phyloP scores from a whole-genome alignment of 2,329 filamentous ascomycete species.

The Echinosphaeria canescens region DNA sequence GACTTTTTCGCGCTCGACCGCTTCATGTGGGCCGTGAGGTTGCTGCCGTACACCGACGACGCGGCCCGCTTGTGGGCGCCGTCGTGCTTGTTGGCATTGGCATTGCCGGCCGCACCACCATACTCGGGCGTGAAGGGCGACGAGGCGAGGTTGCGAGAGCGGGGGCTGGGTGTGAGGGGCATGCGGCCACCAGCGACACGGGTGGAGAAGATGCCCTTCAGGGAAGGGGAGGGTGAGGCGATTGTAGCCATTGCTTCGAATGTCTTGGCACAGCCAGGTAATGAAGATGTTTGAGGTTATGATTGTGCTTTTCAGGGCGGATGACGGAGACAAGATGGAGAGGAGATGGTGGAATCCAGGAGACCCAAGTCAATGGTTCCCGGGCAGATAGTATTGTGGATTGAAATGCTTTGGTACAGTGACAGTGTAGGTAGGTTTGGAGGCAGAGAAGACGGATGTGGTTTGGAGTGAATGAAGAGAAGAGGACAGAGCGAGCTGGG shows the following conservation, averaged over 20 bases:
- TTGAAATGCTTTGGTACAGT: slow-evolving; percentile 5
- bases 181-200: slow-evolving; percentile 89
- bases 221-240: too few species aligned
- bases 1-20: slow-evolving; percentile 46
- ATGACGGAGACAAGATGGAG: too few species aligned
- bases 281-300: slow-evolving; percentile 15
- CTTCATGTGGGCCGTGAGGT: slow-evolving; percentile 59
- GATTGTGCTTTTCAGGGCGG: too few species aligned
- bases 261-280: slow-evolving; percentile 62
- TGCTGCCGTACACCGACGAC: slow-evolving; percentile 64
- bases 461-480: slow-evolving; percentile 6
- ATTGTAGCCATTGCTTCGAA: too few species aligned
- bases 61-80: slow-evolving; percentile 29
- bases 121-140: slow-evolving; percentile 63
- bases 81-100: too few species aligned
- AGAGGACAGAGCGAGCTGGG: slow-evolving; percentile 5
- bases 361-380: slow-evolving; percentile 37
- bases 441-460: slow-evolving; percentile 6
- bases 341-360: slow-evolving; percentile 31
- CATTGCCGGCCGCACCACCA: too few species aligned
- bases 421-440: not conserved
- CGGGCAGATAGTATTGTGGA: too few species aligned
- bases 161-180: slow-evolving; percentile 82
- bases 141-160: slow-evolving; percentile 29
- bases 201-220: slow-evolving; percentile 76